Conservation (phyloP, 2,329 filamentous ascomycete species). For the Orbilia quercus region DNA sequence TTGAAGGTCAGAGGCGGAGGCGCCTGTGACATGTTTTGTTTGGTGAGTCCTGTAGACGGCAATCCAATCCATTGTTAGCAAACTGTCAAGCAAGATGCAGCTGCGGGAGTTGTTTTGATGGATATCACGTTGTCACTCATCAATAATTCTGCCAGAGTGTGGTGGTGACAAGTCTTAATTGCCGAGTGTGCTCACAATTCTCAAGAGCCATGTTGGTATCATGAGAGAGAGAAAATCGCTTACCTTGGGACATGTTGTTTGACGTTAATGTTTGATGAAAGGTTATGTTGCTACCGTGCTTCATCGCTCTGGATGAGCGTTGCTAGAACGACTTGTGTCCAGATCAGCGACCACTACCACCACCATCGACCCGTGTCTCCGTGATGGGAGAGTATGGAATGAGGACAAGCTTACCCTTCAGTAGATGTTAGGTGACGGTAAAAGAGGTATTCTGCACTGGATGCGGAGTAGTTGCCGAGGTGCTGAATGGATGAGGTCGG, state of each 20-base stretch:
- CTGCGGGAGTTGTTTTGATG: background rate
- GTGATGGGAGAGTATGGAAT: background rate
- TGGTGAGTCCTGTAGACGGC: constrained; percentile 36
- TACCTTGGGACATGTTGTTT: constrained; percentile 53
- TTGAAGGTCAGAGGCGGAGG: constrained; percentile 41
- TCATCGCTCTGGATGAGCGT: constrained; percentile 48
- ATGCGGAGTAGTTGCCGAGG: constrained; percentile 48
- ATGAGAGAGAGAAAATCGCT: too few species aligned
- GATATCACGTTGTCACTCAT: background rate
- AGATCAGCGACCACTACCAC: constrained; percentile 5
- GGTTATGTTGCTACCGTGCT: constrained; percentile 42
- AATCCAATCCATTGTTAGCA: constrained; percentile 2
- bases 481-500: constrained; percentile 4
- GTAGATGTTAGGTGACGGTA: constrained; percentile 14
- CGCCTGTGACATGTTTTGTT: constrained; percentile 37
- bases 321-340: constrained; percentile 43
- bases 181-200: background rate
- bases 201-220: background rate
- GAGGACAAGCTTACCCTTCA: constrained; percentile 21
- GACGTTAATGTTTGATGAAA: constrained; percentile 51
- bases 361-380: background rate
- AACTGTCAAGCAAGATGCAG: background rate
- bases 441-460: constrained; percentile 19
- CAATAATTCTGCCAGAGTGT: background rate
- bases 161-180: background rate